phyloP scores from a whole-genome alignment of 768 basidiomycete species.

The Phylloporus rhodoxanthus region DNA sequence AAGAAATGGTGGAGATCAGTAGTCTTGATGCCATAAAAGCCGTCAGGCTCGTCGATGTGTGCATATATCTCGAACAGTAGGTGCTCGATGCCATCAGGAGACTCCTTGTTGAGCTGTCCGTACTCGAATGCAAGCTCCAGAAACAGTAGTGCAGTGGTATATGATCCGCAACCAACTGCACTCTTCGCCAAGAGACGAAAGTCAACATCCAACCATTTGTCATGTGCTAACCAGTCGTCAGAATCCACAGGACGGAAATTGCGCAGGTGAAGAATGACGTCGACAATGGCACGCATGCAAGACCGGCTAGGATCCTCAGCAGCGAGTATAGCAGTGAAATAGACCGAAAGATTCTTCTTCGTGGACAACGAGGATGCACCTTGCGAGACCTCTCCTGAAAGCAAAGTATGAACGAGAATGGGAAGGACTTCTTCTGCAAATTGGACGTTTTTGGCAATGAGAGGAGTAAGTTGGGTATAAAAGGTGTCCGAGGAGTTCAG shows the following conservation, averaged over 20 bases:
- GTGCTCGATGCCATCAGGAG: conserved; percentile 45
- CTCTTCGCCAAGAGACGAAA: conserved; percentile 64
- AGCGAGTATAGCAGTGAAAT: conserved; percentile 24
- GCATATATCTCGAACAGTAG: conserved; percentile 89
- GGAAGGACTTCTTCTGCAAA: conserved; percentile 72
- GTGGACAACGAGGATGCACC: conserved; percentile 2
- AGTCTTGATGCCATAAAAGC: conserved; percentile 91
- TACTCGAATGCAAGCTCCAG: conserved; percentile 72
- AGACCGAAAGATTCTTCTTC: conserved; percentile 19
- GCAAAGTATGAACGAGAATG: conserved; percentile 62
- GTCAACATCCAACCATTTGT: conserved; percentile 80
- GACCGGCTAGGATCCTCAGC: conserved; percentile 34
- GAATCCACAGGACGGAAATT: conserved; percentile 43
- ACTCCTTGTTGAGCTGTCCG: conserved; percentile 23
- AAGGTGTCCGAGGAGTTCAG: conserved; percentile 53
- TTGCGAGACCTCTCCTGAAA: conserved; percentile 34
- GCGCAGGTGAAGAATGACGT: conserved; percentile 76
- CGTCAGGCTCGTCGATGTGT: conserved; percentile 95
- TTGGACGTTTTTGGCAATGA: conserved; percentile 47
- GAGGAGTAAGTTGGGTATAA: conserved; percentile 59
- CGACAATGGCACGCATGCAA: conserved; percentile 57
- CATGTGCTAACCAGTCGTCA: conserved; percentile 45
- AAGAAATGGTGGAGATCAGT: conserved; percentile 74
- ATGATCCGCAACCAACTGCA: conserved; percentile 74
- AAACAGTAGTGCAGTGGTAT: conserved; percentile 86